These are phyloP conservation scores for Closterium sp. DNA, from an alignment of 139 green algal genomes.

Conservation along the genomic window DNA sequence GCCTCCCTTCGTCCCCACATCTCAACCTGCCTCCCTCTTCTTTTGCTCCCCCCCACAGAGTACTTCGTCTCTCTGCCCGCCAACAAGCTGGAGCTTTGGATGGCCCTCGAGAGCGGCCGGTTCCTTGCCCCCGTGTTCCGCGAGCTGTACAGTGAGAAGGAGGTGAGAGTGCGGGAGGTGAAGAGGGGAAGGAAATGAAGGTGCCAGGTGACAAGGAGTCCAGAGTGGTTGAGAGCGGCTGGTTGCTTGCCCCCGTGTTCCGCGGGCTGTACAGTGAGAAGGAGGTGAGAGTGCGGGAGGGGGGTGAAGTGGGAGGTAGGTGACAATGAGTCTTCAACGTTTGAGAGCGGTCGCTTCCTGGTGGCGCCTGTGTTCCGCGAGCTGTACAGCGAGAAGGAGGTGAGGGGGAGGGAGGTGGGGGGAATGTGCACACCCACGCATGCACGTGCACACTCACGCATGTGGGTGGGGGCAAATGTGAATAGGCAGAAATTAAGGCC, in stretches of 20 bases:
- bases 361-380: no score
- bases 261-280: constrained; percentile 81
- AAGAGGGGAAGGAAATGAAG: no score
- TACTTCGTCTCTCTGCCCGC: constrained; percentile 68
- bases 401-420: no score
- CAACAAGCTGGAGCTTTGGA: constrained; percentile 76
- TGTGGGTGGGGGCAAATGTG: no score
- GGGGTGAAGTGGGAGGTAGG: background rate
- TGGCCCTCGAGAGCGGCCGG: constrained; percentile 81
- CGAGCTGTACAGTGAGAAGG: constrained; percentile 78
- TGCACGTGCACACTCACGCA: no score
- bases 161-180: constrained; percentile 31
- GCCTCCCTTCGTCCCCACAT: no score
- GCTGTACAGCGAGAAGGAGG: no score
- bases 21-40: background rate
- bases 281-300: constrained; percentile 34
- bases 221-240: constrained; percentile 80
- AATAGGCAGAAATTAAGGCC: no score
- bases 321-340: no score
- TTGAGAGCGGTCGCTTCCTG: no score
- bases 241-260: constrained; percentile 76
- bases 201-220: no score
- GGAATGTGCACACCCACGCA: no score
- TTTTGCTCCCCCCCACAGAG: constrained; percentile 4
- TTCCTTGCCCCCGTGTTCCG: constrained; percentile 78